These are phyloP conservation scores for Fragilaria radians DNA, from an alignment of 108 stramenopile species.

Conservation along the genomic window DNA sequence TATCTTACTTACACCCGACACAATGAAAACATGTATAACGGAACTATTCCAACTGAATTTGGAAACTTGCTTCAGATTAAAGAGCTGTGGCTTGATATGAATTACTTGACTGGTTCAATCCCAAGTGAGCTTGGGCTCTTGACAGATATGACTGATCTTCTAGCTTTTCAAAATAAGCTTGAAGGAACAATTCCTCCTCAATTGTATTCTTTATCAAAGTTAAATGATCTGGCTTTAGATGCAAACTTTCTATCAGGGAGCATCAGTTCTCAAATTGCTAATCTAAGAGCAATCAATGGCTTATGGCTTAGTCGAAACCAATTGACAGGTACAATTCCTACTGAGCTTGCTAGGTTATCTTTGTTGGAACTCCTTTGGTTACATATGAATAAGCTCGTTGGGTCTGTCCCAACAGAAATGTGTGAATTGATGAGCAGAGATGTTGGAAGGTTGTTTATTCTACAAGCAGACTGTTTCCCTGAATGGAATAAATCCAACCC, in stretches of 20 bases:
- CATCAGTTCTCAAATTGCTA: neutral
- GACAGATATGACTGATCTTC: neutral
- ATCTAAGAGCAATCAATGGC: neutral
- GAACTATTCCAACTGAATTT: slow-evolving; percentile 24
- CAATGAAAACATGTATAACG: slow-evolving; percentile 13
- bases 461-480: neutral
- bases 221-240: neutral
- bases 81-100: neutral
- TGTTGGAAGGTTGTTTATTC: neutral
- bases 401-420: neutral
- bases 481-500: neutral
- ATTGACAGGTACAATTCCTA: slow-evolving; percentile 1
- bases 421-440: neutral
- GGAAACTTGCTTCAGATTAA: slow-evolving; percentile 10
- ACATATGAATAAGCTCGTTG: neutral
- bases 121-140: neutral
- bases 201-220: neutral
- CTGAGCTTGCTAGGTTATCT: neutral
- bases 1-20: neutral
- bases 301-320: neutral
- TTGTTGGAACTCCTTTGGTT: neutral
- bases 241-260: neutral
- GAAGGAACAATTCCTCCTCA: neutral
- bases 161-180: neutral
- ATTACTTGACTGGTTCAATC: neutral